phyloP scores from a whole-genome alignment of 2,329 filamentous ascomycete genomes.

The Pseudopithomyces maydicus region DNA sequence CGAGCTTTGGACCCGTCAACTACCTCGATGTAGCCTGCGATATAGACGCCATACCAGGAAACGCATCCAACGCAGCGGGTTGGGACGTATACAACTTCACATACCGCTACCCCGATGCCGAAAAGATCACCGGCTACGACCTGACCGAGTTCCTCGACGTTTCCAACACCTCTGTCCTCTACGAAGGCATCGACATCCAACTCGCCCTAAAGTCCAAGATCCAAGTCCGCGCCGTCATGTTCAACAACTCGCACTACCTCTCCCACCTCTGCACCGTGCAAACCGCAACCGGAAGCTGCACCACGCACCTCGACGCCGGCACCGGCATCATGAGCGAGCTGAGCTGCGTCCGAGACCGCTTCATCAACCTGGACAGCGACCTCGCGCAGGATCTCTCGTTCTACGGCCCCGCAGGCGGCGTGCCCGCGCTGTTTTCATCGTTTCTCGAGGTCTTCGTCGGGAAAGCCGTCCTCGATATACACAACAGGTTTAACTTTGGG shows the following conservation, averaged over 20 bases:
- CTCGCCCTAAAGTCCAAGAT: not conserved
- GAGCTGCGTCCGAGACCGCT: not conserved
- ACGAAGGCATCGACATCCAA: not conserved
- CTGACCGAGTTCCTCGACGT: not conserved
- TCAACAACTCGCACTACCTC: slow-evolving; percentile 9
- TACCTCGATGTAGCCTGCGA: slow-evolving; percentile 2
- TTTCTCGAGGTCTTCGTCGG: not conserved
- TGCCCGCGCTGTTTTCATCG: not conserved
- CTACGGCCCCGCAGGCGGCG: not conserved
- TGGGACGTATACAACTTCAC: slow-evolving; percentile 6
- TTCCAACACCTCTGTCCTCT: not conserved
- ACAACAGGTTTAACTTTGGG: not conserved
- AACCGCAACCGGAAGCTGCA: slow-evolving; percentile 1
- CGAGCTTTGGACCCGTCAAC: slow-evolving; percentile 1
- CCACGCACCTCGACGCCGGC: not conserved
- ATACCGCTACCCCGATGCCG: slow-evolving; percentile 1
- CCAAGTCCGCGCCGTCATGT: slow-evolving; percentile 4
- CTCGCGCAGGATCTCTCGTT: not conserved
- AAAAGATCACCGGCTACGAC: not conserved
- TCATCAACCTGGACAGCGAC: not conserved
- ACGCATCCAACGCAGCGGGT: not conserved
- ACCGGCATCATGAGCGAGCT: slow-evolving; percentile 5
- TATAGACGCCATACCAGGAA: slow-evolving; percentile 2
- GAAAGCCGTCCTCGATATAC: not conserved
- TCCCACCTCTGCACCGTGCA: slow-evolving; percentile 5